phyloP scores from a whole-genome alignment of 345 rosid genomes.

The Ceriops decandra region DNA sequence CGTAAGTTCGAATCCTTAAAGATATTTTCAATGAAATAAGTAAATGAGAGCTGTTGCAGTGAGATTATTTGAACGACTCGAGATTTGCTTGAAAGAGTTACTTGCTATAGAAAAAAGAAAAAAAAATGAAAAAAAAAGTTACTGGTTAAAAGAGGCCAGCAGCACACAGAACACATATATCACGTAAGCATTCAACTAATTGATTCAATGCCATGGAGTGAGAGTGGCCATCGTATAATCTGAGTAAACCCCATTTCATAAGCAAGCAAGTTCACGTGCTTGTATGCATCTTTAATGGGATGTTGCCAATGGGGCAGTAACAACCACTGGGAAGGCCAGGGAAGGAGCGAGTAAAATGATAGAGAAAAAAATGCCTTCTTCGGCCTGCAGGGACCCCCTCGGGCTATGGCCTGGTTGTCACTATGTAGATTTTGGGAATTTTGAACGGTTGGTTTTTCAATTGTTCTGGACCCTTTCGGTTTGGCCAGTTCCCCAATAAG shows the following conservation, averaged over 20 bases:
- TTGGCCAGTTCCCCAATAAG: slow-evolving; percentile 19
- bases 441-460: slow-evolving; percentile 20
- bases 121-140: too few relatives aligned
- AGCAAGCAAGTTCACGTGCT: slow-evolving; percentile 27
- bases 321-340: neutral
- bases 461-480: slow-evolving; percentile 10
- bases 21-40: too few relatives aligned
- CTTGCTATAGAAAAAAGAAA: too few relatives aligned
- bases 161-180: too few relatives aligned
- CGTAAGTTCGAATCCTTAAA: too few relatives aligned
- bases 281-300: slow-evolving; percentile 10
- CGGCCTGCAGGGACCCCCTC: slow-evolving; percentile 15
- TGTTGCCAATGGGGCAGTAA: neutral
- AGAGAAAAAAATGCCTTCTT: slow-evolving; percentile 22
- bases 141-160: too few relatives aligned
- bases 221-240: too few relatives aligned
- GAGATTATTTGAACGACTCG: too few relatives aligned
- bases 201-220: too few relatives aligned
- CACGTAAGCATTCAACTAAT: too few relatives aligned
- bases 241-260: neutral
- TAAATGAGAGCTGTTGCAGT: too few relatives aligned
- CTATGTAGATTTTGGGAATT: neutral
- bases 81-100: too few relatives aligned
- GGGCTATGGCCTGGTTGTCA: neutral
- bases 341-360: slow-evolving; percentile 3